phyloP scores from a whole-genome alignment of 1,284 basidiomycete species.

The Melampsora occidentalis region DNA sequence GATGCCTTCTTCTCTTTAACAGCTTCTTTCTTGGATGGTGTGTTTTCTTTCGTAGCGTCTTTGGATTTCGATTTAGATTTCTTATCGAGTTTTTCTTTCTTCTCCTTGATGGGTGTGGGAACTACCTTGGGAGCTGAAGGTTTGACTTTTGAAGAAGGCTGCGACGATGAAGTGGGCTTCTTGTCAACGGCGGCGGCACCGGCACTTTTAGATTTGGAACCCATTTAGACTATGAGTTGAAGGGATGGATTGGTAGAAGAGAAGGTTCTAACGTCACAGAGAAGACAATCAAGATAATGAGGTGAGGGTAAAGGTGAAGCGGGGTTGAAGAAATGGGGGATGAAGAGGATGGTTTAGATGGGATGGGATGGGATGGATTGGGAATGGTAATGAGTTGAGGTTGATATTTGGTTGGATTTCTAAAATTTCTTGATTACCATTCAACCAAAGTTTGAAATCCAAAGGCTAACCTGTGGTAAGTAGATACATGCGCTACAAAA shows the following conservation, averaged over 20 bases:
- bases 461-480: too few species aligned
- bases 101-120: constrained; percentile 23
- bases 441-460: too few species aligned
- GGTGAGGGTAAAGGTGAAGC: neutral
- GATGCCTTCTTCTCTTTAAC: constrained; percentile 17
- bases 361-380: neutral
- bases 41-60: constrained; percentile 4
- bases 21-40: neutral
- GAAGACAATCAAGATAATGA: constrained; percentile 1
- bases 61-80: constrained; percentile 3
- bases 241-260: neutral
- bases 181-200: neutral
- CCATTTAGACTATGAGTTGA: neutral
- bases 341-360: neutral
- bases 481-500: too few species aligned
- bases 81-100: constrained; percentile 28
- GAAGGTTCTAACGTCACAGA: neutral
- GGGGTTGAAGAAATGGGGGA: neutral
- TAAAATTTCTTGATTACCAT: too few species aligned
- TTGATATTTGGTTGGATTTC: too few species aligned
- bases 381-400: too few species aligned
- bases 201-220: neutral
- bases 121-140: constrained; percentile 28
- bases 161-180: constrained; percentile 36
- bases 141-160: constrained; percentile 24